Evolutionary conservation across 306 rosid genomes (phyloP), one percentile per base, ranked within the genome.

Genomic region (Cyclanthera cordifolia): DNA sequence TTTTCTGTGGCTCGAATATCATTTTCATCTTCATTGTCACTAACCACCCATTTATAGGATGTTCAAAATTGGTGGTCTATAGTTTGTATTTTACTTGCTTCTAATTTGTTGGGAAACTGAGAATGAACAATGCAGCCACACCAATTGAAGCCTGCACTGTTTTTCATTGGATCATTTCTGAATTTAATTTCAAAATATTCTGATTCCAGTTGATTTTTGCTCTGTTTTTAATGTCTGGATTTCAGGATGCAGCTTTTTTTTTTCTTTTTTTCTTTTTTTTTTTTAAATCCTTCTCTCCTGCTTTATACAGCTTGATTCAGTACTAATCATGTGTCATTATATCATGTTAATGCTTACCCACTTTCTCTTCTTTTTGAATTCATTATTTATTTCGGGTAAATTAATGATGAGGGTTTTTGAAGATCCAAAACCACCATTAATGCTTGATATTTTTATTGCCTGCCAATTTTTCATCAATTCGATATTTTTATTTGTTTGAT

Each of bases 191-290:
- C 3, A 43, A 64, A 43, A 13, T 21, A 0, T 64, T 64, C 11
- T 21, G 20, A 21, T 64, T 43, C 52, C 70, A 34, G 34, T 14
- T 34, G 50, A 34, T 39, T 20, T 20, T 39, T 39, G 30, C 53
- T 64, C 48, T 64, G 34, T 64, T 64, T 41, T 59, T 59, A 64
- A 41, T 64, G 52, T 64, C 16, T 45, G 53, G 20, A 64, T 43
- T 43, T 64, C 37, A 64, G 52, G 69, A 43, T 41, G 69, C 69
- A 64, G 69, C 69, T 23, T 64, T 64, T 16, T 57, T 14, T 16
- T 3, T 21, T 53, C 7, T 3, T 9, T 3, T 21, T 21, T 0
- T 0, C n/a, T 14, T 16, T 3, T 21, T 53, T 1, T 3, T 9
- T 3, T 21, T 21, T 0, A n/a, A n/a, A n/a, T 0, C 11, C 5